phyloP scores from a whole-genome alignment of 2,329 filamentous ascomycete species.

The Microcyclospora tardicrescens region DNA sequence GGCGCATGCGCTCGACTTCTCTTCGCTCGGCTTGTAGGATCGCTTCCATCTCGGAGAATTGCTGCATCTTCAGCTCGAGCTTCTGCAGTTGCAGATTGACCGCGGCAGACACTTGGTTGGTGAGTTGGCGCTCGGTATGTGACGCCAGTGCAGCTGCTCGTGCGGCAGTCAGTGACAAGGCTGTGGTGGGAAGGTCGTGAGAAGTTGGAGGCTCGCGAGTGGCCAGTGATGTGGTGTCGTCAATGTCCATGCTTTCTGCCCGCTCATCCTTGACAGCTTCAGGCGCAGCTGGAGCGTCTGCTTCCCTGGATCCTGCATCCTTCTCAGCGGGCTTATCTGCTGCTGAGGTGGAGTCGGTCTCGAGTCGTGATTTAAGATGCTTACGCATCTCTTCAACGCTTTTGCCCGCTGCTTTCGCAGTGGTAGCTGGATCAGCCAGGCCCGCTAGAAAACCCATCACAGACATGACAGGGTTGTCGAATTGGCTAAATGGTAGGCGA shows the following conservation, averaged over 20 bases:
- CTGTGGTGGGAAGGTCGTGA: slow-evolving; percentile 50
- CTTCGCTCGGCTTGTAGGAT: slow-evolving; percentile 83
- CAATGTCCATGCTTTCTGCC: slow-evolving; percentile 43
- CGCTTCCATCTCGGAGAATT: slow-evolving; percentile 92
- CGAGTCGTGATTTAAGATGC: slow-evolving; percentile 64
- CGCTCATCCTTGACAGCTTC: slow-evolving; percentile 36
- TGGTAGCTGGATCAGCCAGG: slow-evolving; percentile 77
- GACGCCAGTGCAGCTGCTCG: slow-evolving; percentile 80
- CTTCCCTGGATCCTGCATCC: slow-evolving; percentile 4
- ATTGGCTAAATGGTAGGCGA: slow-evolving; percentile 76
- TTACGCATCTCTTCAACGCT: slow-evolving; percentile 78
- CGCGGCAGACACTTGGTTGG: slow-evolving; percentile 76
- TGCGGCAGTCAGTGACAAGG: slow-evolving; percentile 73
- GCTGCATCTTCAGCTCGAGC: slow-evolving; percentile 85
- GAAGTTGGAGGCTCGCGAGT: slow-evolving; percentile 32
- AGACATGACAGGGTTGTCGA: slow-evolving; percentile 92
- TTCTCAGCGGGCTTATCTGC: slow-evolving; percentile 38
- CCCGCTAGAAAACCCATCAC: slow-evolving; percentile 90
- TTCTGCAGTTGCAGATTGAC: slow-evolving; percentile 94
- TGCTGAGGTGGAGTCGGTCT: slow-evolving; percentile 40
- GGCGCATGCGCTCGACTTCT: slow-evolving; percentile 80
- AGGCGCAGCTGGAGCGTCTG: slow-evolving; percentile 40
- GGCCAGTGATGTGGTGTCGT: slow-evolving; percentile 38
- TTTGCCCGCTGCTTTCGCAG: slow-evolving; percentile 78
- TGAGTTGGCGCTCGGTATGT: slow-evolving; percentile 94